Percentiles rank a stretch among this genome's conserved stretches.
These are phyloP conservation scores for Funneliformis caledonium DNA, from an alignment of 371 early-diverging fungal species.

Conservation along the genomic window DNA sequence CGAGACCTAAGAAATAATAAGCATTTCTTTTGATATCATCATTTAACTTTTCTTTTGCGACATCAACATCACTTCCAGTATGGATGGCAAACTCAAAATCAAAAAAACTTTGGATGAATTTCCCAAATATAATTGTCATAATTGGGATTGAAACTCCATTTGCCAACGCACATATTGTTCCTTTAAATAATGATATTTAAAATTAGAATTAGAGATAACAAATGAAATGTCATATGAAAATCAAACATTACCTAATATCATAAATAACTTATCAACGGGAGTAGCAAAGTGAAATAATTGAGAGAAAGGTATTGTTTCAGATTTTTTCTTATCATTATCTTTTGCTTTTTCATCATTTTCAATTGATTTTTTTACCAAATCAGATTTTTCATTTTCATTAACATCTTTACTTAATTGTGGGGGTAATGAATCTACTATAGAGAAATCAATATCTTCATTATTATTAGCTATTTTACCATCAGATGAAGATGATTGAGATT, in stretches of 20 bases:
- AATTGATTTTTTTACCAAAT: slow-evolving; percentile 10
- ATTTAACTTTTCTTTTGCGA: neutral
- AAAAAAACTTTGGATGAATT: slow-evolving; percentile 5
- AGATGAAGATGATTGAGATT: neutral
- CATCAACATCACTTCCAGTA: neutral
- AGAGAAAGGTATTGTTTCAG: neutral
- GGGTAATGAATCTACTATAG: slow-evolving; percentile 25
- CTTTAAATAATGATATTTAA: neutral
- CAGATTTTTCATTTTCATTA: neutral
- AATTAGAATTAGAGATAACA: neutral
- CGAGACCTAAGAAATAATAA: slow-evolving; percentile 55
- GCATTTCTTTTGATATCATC: neutral
- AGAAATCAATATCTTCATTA: slow-evolving; percentile 17
- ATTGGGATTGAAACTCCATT: slow-evolving; percentile 17
- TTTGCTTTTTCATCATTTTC: neutral
- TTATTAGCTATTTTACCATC: neutral
- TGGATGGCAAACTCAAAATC: neutral
- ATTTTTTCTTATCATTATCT: neutral
- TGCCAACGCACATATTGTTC: neutral
- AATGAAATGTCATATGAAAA: neutral
- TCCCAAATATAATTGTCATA: slow-evolving; percentile 37
- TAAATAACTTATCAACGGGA: slow-evolving; percentile 15
- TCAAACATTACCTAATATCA: neutral
- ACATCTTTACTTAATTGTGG: neutral
- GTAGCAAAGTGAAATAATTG: slow-evolving; percentile 22